These are phyloP conservation scores for Eucalyptus erythrocorys DNA, from an alignment of 345 rosid species.

Conservation along the genomic window DNA sequence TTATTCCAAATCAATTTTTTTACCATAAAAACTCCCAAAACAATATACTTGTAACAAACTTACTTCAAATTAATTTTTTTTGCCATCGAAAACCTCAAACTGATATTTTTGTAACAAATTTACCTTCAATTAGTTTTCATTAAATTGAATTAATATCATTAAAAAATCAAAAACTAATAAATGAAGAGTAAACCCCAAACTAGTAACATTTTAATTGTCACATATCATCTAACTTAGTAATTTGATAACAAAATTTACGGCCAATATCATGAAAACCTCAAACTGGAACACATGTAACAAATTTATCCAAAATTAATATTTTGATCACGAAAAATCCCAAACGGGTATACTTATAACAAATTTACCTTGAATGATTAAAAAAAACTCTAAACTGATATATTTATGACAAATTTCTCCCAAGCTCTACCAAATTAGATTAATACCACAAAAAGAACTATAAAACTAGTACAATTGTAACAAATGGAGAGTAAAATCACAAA, in stretches of 20 bases:
- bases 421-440: rapidly evolving
- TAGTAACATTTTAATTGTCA: rapidly evolving
- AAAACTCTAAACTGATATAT: rapidly evolving
- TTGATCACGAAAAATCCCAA: rapidly evolving
- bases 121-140: rapidly evolving
- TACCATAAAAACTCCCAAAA: rapidly evolving
- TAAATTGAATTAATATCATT: too few species aligned
- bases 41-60: rapidly evolving
- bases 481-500: rapidly evolving
- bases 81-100: too few species aligned
- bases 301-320: rapidly evolving
- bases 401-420: too few species aligned
- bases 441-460: rapidly evolving
- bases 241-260: too few species aligned
- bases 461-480: rapidly evolving
- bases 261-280: rapidly evolving
- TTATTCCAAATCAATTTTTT: too few species aligned
- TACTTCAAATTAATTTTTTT: too few species aligned
- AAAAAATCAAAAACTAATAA: too few species aligned
- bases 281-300: rapidly evolving
- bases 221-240: rapidly evolving
- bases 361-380: too few species aligned
- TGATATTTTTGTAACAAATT: too few species aligned
- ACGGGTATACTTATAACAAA: rapidly evolving
- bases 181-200: too few species aligned